Percentiles rank a stretch among this genome's conserved stretches.
Evolutionary conservation across 2,329 filamentous ascomycete genomes (phyloP).

Genomic region (Biscogniauxia mediterranea): DNA sequence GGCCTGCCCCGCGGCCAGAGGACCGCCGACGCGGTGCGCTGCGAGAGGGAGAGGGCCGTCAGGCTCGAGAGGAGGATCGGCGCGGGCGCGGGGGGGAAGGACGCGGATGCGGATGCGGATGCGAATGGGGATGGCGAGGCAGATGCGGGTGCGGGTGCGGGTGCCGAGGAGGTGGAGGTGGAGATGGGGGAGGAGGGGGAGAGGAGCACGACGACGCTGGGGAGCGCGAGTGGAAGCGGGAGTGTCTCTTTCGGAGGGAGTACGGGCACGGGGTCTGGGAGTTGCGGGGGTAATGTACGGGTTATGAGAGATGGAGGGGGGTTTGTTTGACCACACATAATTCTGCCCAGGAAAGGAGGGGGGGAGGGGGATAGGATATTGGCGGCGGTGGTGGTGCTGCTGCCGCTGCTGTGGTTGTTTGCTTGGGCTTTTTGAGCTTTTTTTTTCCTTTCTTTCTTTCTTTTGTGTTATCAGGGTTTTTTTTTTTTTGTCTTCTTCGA

Average conservation of each 20-base stretch:
- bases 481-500: too few species aligned
- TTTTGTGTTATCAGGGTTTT: too few species aligned
- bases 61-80: slow-evolving; percentile 22
- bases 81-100: too few species aligned
- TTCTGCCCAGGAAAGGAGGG: too few species aligned
- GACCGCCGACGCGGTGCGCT: slow-evolving; percentile 27
- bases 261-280: background rate
- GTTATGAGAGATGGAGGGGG: background rate
- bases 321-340: background rate
- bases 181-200: too few species aligned
- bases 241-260: background rate
- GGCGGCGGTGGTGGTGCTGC: too few species aligned
- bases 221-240: background rate
- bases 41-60: slow-evolving; percentile 26
- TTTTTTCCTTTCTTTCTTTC: too few species aligned
- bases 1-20: slow-evolving; percentile 29
- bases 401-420: too few species aligned
- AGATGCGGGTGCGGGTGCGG: too few species aligned
- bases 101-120: background rate
- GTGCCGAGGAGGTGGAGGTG: background rate
- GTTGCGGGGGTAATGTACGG: background rate
- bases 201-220: background rate
- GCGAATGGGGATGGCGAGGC: too few species aligned
- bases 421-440: too few species aligned
- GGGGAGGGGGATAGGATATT: too few species aligned